These are phyloP conservation scores for Ashbya aceris DNA, from an alignment of 1,139 yeast genomes.

Conservation along the genomic window DNA sequence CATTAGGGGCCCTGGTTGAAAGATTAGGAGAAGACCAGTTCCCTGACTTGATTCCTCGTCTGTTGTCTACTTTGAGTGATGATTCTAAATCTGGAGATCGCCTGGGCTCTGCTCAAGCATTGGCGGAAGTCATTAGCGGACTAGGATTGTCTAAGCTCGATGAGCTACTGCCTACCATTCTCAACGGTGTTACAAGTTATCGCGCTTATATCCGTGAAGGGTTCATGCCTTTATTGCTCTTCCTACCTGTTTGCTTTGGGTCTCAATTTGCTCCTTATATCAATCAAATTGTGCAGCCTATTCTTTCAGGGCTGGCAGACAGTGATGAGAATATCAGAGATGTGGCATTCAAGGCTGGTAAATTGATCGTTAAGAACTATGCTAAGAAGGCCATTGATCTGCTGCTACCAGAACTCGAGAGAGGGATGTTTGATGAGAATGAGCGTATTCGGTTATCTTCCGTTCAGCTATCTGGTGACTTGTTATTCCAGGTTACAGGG, in stretches of 20 bases:
- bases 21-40: constrained; percentile 92
- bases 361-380: constrained; percentile 82
- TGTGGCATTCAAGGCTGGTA: constrained; percentile 85
- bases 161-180: constrained; percentile 72
- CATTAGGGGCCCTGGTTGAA: constrained; percentile 91
- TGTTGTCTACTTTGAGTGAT: constrained; percentile 69
- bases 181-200: constrained; percentile 60
- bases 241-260: constrained; percentile 92
- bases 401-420: constrained; percentile 85
- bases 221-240: constrained; percentile 80
- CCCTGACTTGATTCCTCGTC: constrained; percentile 83
- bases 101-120: constrained; percentile 94
- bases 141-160: constrained; percentile 81
- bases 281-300: constrained; percentile 77
- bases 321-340: constrained; percentile 79
- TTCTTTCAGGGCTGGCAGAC: constrained; percentile 86
- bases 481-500: constrained; percentile 91
- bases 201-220: constrained; percentile 80
- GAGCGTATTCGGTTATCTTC: constrained; percentile 89
- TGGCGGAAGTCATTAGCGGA: constrained; percentile 89
- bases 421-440: constrained; percentile 74
- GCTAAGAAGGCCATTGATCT: constrained; percentile 91
- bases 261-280: constrained; percentile 85
- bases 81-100: constrained; percentile 83
- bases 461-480: constrained; percentile 93